phyloP scores from a whole-genome alignment of 768 basidiomycete species.

The Leucosporidium creatinivorum region DNA sequence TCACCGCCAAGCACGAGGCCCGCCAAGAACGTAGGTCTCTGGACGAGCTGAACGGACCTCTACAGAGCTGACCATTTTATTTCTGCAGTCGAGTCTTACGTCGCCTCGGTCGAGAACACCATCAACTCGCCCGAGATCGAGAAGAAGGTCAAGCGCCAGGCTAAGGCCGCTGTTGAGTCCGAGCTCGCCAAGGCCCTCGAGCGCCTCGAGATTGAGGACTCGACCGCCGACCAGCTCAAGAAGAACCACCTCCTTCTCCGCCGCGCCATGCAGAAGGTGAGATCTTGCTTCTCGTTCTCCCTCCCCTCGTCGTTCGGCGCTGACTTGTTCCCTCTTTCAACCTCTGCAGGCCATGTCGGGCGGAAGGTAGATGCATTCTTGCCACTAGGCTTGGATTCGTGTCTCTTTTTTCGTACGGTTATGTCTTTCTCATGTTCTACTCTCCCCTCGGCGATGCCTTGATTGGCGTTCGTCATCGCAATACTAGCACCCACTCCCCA shows the following conservation, averaged over 20 bases:
- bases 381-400: no score
- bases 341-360: no score
- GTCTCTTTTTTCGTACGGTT: no score
- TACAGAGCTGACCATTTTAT: no score
- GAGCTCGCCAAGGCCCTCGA: constrained; percentile 97
- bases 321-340: no score
- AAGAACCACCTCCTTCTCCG: constrained; percentile 93
- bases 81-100: constrained; percentile 68
- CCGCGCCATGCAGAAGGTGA: constrained; percentile 92
- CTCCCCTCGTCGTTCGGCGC: no score
- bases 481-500: no score
- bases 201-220: constrained; percentile 96
- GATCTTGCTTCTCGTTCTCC: neutral
- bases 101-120: constrained; percentile 92
- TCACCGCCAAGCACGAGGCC: constrained; percentile 94
- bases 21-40: constrained; percentile 61
- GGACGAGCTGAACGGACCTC: no score
- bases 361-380: no score
- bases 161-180: constrained; percentile 86
- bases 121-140: constrained; percentile 90
- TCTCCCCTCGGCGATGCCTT: no score
- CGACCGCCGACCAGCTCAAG: constrained; percentile 84
- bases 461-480: no score
- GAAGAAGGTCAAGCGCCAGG: constrained; percentile 97
- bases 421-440: no score